Conservation (phyloP, 495 filamentous ascomycete species). For the Astrocystis sublimbata region DNA sequence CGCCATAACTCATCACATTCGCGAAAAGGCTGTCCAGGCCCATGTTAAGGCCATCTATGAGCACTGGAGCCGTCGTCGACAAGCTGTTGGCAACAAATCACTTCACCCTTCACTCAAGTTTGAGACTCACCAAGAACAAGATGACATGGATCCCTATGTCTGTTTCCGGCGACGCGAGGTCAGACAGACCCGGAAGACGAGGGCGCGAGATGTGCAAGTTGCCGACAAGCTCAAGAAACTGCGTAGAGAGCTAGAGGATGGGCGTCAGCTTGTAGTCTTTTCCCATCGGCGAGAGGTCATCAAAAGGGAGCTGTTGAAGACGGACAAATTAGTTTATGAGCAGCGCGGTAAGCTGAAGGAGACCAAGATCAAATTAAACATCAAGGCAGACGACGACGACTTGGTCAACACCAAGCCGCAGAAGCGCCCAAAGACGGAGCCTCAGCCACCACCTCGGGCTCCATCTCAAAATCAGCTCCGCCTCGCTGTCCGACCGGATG, state of each 20-base stretch:
- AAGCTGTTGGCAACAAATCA: slow-evolving; percentile 62
- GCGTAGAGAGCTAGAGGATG: slow-evolving; percentile 88
- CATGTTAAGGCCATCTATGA: slow-evolving; percentile 88
- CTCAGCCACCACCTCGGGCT: slow-evolving; percentile 34
- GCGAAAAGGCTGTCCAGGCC: slow-evolving; percentile 58
- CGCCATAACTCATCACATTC: slow-evolving; percentile 57
- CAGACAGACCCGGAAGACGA: slow-evolving; percentile 90
- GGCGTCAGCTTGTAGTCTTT: slow-evolving; percentile 73
- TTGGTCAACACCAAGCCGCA: slow-evolving; percentile 88
- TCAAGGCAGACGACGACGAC: slow-evolving; percentile 93
- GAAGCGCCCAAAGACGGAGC: slow-evolving; percentile 60
- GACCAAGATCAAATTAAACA: slow-evolving; percentile 80
- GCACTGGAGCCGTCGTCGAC: slow-evolving; percentile 79
- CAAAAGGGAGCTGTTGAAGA: slow-evolving; percentile 71
- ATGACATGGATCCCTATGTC: slow-evolving; percentile 95
- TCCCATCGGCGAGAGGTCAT: slow-evolving; percentile 76
- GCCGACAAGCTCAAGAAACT: slow-evolving; percentile 91
- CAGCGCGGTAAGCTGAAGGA: slow-evolving; percentile 78
- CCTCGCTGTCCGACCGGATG: slow-evolving; percentile 66
- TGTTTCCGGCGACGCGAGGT: slow-evolving; percentile 97
- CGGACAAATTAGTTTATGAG: slow-evolving; percentile 76
- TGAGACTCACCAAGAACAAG: slow-evolving; percentile 87
- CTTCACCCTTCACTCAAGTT: slow-evolving; percentile 83
- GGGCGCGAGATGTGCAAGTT: slow-evolving; percentile 88
- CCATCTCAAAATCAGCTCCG: slow-evolving; percentile 57